Conservation (phyloP, 768 basidiomycete species). For the Amanita rubescens region DNA sequence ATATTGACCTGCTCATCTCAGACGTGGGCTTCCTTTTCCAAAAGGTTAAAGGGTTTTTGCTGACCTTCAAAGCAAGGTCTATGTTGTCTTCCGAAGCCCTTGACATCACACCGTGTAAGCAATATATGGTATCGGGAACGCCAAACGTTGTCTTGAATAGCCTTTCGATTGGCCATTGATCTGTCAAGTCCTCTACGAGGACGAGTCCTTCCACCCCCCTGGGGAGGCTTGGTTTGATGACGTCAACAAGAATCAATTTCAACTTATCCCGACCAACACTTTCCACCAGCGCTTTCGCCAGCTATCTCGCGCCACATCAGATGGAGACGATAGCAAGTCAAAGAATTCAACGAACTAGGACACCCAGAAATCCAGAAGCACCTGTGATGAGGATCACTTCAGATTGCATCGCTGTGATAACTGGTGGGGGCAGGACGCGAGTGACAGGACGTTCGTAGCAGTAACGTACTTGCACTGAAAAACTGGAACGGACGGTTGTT, state of each 20-base stretch:
- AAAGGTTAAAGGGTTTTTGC: neutral
- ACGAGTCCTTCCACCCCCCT: slow-evolving; percentile 21
- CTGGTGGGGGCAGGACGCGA: too few relatives aligned
- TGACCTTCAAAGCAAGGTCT: slow-evolving; percentile 43
- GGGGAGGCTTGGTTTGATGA: slow-evolving; percentile 32
- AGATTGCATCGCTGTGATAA: neutral
- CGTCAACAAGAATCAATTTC: slow-evolving; percentile 45
- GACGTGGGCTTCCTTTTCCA: neutral
- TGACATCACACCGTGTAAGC: slow-evolving; percentile 56
- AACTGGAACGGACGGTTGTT: too few relatives aligned
- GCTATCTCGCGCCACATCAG: slow-evolving; percentile 16
- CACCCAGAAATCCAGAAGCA: slow-evolving; percentile 33
- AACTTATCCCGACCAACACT: slow-evolving; percentile 26
- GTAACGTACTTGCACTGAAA: too few relatives aligned
- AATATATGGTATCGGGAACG: slow-evolving; percentile 37
- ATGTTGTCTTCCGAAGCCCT: slow-evolving; percentile 55
- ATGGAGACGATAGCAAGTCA: neutral
- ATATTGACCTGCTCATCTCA: slow-evolving; percentile 38
- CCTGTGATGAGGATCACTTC: slow-evolving; percentile 36
- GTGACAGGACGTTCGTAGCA: too few relatives aligned
- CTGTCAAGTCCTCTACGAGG: slow-evolving; percentile 35
- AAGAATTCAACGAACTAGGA: slow-evolving; percentile 22
- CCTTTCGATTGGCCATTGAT: slow-evolving; percentile 24
- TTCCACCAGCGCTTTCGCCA: slow-evolving; percentile 24
- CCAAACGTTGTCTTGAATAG: slow-evolving; percentile 34